These are phyloP conservation scores for Linnemannia schmuckeri DNA, from an alignment of 192 early-diverging fungal genomes.

Conservation along the genomic window DNA sequence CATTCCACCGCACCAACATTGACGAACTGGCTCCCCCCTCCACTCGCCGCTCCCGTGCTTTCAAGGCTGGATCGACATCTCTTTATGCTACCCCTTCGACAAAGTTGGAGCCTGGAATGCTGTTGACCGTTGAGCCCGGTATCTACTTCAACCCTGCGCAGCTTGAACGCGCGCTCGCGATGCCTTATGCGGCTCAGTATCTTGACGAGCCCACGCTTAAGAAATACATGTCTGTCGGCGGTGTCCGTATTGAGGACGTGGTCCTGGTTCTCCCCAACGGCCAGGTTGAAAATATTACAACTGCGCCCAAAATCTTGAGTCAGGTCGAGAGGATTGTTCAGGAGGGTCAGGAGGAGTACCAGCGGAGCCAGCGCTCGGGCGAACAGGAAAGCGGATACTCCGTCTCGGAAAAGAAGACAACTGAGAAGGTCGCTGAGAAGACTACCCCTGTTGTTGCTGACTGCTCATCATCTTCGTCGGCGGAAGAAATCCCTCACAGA, in stretches of 20 bases:
- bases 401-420: not conserved
- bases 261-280: conserved; percentile 85
- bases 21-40: conserved; percentile 40
- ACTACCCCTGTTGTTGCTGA: not conserved
- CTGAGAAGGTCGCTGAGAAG: not conserved
- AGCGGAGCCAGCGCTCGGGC: conserved; percentile 11
- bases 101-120: conserved; percentile 82
- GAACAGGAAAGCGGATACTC: not conserved
- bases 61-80: conserved; percentile 74
- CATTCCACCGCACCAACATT: conserved; percentile 14
- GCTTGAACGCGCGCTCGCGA: conserved; percentile 71
- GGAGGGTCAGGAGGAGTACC: conserved; percentile 27
- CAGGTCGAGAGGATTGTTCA: conserved; percentile 73
- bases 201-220: conserved; percentile 77
- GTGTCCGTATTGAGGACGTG: conserved; percentile 94
- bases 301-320: conserved; percentile 78
- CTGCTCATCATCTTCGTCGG: not conserved
- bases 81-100: conserved; percentile 58
- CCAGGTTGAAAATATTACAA: conserved; percentile 82
- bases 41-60: conserved; percentile 66
- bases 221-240: conserved; percentile 85
- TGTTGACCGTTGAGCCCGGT: conserved; percentile 94
- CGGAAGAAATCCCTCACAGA: not conserved
- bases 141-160: conserved; percentile 92
- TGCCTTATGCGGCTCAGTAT: conserved; percentile 68